Evolutionary conservation across 768 basidiomycete species (phyloP).

Genomic region (Trametes elegans): DNA sequence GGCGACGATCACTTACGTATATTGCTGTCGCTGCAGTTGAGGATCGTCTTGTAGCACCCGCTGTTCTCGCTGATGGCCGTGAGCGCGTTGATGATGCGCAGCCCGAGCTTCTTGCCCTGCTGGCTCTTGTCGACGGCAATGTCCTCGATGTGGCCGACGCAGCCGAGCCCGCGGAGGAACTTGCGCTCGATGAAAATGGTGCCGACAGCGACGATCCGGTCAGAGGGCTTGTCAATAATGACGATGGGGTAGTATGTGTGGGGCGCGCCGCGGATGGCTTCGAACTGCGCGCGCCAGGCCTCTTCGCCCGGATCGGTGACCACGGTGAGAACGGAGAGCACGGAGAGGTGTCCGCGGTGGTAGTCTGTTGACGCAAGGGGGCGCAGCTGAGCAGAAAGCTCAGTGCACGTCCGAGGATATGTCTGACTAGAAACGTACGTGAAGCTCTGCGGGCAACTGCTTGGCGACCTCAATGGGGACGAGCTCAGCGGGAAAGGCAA

Average conservation of each 20-base stretch:
- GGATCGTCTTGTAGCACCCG: slow-evolving; percentile 94
- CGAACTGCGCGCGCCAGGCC: slow-evolving; percentile 71
- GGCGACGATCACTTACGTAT: slow-evolving; percentile 63
- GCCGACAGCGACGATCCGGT: slow-evolving; percentile 82
- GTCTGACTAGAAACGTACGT: slow-evolving; percentile 43
- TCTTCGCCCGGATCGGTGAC: slow-evolving; percentile 63
- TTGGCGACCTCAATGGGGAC: slow-evolving; percentile 64
- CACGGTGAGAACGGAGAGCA: slow-evolving; percentile 73
- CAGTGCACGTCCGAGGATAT: background rate
- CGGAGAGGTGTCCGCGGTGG: slow-evolving; percentile 74
- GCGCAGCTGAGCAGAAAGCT: slow-evolving; percentile 60
- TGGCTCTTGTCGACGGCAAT: slow-evolving; percentile 87
- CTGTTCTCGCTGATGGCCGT: slow-evolving; percentile 76
- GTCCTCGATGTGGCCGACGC: slow-evolving; percentile 96
- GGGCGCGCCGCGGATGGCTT: slow-evolving; percentile 49
- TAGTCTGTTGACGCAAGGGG: slow-evolving; percentile 88
- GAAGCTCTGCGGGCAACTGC: slow-evolving; percentile 61
- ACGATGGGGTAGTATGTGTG: slow-evolving; percentile 83
- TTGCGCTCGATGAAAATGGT: slow-evolving; percentile 90
- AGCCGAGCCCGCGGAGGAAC: slow-evolving; percentile 83
- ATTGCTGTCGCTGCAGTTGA: slow-evolving; percentile 91
- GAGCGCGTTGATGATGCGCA: slow-evolving; percentile 83
- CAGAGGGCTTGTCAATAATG: slow-evolving; percentile 70
- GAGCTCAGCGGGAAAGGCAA: slow-evolving; percentile 71
- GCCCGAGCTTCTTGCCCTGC: slow-evolving; percentile 91